These are phyloP conservation scores for Alternaria brassicae DNA, from an alignment of 2,329 filamentous ascomycete genomes.

Conservation along the genomic window DNA sequence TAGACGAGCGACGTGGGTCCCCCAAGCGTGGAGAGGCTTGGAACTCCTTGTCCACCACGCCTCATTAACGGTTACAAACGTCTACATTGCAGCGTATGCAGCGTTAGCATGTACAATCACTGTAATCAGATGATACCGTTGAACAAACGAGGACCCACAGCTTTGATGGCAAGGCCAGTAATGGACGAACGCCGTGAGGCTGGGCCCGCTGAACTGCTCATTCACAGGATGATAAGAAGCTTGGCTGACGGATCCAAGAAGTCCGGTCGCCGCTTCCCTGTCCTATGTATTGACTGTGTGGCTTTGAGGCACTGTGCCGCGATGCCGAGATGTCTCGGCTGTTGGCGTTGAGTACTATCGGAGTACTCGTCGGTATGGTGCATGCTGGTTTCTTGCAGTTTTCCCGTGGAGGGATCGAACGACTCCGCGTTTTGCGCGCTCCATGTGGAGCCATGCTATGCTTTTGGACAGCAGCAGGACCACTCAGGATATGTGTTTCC, in stretches of 20 bases:
- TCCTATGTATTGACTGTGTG: constrained; percentile 16
- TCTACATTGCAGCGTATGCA: not conserved
- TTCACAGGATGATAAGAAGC: constrained; percentile 33
- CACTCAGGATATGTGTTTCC: not conserved
- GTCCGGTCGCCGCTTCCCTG: constrained; percentile 32
- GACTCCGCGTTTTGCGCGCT: constrained; percentile 2
- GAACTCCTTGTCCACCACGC: constrained; percentile 25
- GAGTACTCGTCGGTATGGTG: constrained; percentile 2
- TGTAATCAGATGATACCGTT: constrained; percentile 10
- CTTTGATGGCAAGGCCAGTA: constrained; percentile 8
- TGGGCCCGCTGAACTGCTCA: constrained; percentile 14
- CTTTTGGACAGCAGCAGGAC: not conserved
- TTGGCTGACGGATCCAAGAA: constrained; percentile 47
- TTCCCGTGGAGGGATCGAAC: constrained; percentile 9
- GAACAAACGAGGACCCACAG: not conserved
- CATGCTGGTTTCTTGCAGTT: constrained; percentile 5
- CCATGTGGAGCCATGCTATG: constrained; percentile 1
- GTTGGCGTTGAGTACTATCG: constrained; percentile 28
- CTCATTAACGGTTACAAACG: constrained; percentile 24
- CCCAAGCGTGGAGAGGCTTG: constrained; percentile 34
- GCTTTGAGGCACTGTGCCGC: constrained; percentile 28
- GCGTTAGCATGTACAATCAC: constrained; percentile 3
- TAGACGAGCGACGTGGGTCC: constrained; percentile 42
- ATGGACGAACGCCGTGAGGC: not conserved
- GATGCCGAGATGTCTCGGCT: constrained; percentile 40